phyloP scores from a whole-genome alignment of 768 basidiomycete species.

The Auricularia sp. region DNA sequence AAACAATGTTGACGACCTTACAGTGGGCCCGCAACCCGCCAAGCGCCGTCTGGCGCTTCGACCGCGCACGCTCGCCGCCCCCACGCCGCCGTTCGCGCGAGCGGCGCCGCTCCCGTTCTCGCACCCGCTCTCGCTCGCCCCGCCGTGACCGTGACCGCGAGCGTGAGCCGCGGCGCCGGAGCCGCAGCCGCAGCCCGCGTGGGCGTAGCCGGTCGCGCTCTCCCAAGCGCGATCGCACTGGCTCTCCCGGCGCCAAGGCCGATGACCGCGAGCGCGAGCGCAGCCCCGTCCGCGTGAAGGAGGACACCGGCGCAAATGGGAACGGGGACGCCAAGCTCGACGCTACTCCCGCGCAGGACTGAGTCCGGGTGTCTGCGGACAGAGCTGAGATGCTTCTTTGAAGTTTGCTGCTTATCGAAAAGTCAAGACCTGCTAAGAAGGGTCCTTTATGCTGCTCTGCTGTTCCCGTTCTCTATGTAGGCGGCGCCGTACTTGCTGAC shows the following conservation, averaged over 20 bases:
- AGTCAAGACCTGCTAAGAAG: too few relatives aligned
- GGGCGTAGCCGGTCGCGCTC: slow-evolving; percentile 4
- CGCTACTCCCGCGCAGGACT: too few relatives aligned
- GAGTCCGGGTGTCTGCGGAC: too few relatives aligned
- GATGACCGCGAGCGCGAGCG: neutral
- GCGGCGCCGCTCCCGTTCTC: slow-evolving; percentile 10
- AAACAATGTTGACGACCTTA: too few relatives aligned
- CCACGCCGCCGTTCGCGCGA: slow-evolving; percentile 19
- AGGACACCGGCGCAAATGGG: neutral
- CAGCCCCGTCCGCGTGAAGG: neutral
- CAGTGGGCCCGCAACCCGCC: slow-evolving; percentile 81
- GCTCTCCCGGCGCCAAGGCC: neutral
- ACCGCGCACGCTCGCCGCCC: slow-evolving; percentile 35
- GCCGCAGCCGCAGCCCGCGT: slow-evolving; percentile 9
- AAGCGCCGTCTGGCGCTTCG: slow-evolving; percentile 72
- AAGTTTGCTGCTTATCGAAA: too few relatives aligned
- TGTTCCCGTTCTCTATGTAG: too few relatives aligned
- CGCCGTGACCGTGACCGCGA: slow-evolving; percentile 7
- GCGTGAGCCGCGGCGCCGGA: neutral
- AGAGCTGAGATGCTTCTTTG: too few relatives aligned
- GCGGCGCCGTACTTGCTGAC: too few relatives aligned
- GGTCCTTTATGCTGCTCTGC: too few relatives aligned
- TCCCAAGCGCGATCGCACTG: neutral
- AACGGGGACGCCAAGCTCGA: neutral
- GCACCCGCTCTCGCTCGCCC: slow-evolving; percentile 10